Evolutionary conservation across 1,139 yeast genomes (phyloP).

Genomic region (Pichia inconspicua): DNA sequence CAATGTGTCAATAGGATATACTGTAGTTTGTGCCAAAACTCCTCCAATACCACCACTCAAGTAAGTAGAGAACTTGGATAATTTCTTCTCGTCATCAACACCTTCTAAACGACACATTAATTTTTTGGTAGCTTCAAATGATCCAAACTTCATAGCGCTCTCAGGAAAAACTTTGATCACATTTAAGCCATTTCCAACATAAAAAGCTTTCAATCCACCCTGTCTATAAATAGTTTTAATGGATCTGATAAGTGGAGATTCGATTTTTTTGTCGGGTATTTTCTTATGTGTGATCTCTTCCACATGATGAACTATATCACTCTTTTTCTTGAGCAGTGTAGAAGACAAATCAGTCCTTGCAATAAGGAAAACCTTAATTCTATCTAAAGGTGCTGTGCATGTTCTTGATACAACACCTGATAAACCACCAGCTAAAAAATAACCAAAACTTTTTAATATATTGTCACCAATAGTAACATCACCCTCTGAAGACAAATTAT

Average conservation of each 20-base stretch:
- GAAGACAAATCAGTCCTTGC: conserved; percentile 82
- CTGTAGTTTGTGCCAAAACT: conserved; percentile 82
- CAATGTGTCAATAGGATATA: conserved; percentile 92
- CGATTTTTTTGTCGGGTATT: conserved; percentile 33
- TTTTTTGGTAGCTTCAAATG: conserved; percentile 82
- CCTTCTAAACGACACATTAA: conserved; percentile 74
- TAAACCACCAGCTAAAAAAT: conserved; percentile 87
- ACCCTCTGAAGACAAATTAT: conserved; percentile 81
- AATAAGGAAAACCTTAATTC: conserved; percentile 85
- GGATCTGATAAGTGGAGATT: conserved; percentile 73
- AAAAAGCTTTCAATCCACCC: conserved; percentile 82
- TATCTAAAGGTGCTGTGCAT: conserved; percentile 93
- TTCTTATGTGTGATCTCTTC: conserved; percentile 28
- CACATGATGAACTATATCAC: conserved; percentile 36
- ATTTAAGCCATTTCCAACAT: conserved; percentile 91
- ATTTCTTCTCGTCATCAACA: conserved; percentile 57
- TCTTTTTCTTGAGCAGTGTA: conserved; percentile 53
- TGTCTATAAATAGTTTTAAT: conserved; percentile 75
- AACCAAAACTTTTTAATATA: conserved; percentile 77
- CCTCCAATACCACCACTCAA: conserved; percentile 96
- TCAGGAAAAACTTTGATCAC: conserved; percentile 95
- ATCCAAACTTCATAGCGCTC: conserved; percentile 94
- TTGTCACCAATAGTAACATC: conserved; percentile 81
- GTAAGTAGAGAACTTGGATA: conserved; percentile 75
- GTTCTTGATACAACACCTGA: conserved; percentile 97